Base-by-base conservation (phyloP, 2,329 filamentous ascomycete genomes). In the Intubia oerlemansii region DNA sequence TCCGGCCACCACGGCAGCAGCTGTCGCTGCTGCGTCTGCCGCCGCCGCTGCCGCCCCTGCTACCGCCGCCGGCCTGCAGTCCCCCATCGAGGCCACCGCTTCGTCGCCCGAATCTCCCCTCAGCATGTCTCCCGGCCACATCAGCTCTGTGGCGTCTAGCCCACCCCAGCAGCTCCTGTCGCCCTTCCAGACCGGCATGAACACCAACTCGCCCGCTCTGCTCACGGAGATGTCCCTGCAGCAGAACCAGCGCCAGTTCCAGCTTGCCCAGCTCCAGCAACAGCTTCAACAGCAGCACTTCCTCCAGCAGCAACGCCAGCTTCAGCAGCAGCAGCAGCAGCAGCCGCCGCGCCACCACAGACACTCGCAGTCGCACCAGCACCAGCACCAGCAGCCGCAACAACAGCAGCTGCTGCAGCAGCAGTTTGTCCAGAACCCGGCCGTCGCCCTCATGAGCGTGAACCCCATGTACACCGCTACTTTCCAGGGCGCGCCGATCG, bases 221-320 rank as follows among this genome's bases (percentile, higher is more conserved):
- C 45, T 73, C 37, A 62, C 63, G 26, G 65, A 72, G 49, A 73
- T 67, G 66, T 59, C 66, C 14, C 56, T 73, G 29, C 58, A 63
- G 31, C 59, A 64, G 37, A 57, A 61, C 28, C 59, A 59, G 39
- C 56, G 57, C 34, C 55, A 57, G 25, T 44, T 39, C 12, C 55
- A 57, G 24, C 44, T 35, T 11, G 28, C 62, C 28, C 60, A 63
- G 21, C 30, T 51, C 12, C 42, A 48, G 17, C 51, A 56, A 39
- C 61, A 65, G 25, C 48, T 62, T 29, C 36, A 37, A 24, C 44
- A 44, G 20, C 43, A 45, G 20, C 32, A 39, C 12, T 31, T 36
- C 8, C 55, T 73, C 30, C 58, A 63, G 30, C 59, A 64, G 36
- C 57, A 61, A 25, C 55, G 57, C 33, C 56, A 56, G 21, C 44